Evolutionary conservation across 2,329 filamentous ascomycete species (phyloP), one percentile per base, ranked within the genome.

Genomic region (Fusarium oxysporum): DNA sequence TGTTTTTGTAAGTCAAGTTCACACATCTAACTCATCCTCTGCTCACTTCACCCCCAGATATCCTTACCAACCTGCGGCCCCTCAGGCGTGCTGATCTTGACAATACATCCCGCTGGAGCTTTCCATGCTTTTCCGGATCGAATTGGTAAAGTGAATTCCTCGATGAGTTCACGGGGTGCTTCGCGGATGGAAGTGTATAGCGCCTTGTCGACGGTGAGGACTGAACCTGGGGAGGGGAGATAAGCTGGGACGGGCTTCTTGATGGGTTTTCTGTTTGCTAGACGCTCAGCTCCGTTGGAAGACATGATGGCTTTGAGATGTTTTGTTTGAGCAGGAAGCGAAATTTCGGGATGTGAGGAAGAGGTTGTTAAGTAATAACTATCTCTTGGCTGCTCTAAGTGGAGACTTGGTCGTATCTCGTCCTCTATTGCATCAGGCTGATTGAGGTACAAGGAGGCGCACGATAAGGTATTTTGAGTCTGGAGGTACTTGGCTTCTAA

Each of bases 121-220:
- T 87, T 85, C 92, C 92, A 96, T 2, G 93, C 93, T 67, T 86
- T 86, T 2, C 92, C 94, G 5, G 91, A 93, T 38, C 93, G 90
- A 35, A 94, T 92, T 0, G 92, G 91, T 33, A 96, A 84, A 4
- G 87, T 88, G 72, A 92, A 92, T 11, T 88, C 83, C 5, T 86
- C 78, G 10, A 85, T 38, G 3, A 86, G 75, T 1, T 80, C 76
- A 1, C 87, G 81, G 0, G 83, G 81, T 0, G 85, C 84, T 7
- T 80, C 68, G 41, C 90, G 88, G 25, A 96, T 88, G 4, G 89
- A 85, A 8, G 90, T 86, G 82, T 96, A 93, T 11, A 85, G 70
- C 6, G 74, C 64, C 57, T 80, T 81, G 74, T 88, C 82, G 14
- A 87, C 84, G 0, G 80, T 81, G 28, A 86, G 76, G 4, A 83